phyloP scores from a whole-genome alignment of 352 stramenopile genomes.

The Phytophthora fragariaefolia region DNA sequence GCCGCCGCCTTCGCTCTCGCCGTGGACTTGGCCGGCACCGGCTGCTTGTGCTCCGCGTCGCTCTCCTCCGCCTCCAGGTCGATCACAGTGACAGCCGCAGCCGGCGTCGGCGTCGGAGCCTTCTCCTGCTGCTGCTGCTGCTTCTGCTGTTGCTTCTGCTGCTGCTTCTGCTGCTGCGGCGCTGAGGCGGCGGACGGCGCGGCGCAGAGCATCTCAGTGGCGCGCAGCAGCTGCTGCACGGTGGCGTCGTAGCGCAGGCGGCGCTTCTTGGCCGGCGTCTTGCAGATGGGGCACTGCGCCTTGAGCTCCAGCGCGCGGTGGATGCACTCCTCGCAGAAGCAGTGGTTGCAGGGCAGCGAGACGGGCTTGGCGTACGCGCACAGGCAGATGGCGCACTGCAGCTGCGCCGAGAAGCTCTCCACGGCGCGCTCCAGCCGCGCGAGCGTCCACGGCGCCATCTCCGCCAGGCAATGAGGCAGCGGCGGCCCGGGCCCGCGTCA shows the following conservation, averaged over 20 bases:
- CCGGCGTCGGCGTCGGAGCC: no score
- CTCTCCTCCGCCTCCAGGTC: background rate
- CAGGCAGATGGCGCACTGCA: conserved; percentile 88
- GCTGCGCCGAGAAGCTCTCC: conserved; percentile 70
- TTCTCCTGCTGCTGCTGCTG: background rate
- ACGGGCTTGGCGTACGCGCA: conserved; percentile 71
- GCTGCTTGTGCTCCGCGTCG: conserved; percentile 8
- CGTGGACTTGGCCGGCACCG: background rate
- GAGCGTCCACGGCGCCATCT: conserved; percentile 45
- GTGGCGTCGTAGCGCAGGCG: conserved; percentile 78
- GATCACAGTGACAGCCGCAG: background rate
- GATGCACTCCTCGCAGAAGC: conserved; percentile 90
- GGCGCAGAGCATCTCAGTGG: conserved; percentile 56
- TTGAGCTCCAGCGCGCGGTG: conserved; percentile 84
- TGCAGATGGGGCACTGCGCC: conserved; percentile 84
- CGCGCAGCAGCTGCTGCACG: conserved; percentile 71
- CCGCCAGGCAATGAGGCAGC: conserved; percentile 17
- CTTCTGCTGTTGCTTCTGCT: conserved; percentile 6
- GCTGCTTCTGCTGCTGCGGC: background rate
- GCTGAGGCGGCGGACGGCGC: conserved; percentile 10
- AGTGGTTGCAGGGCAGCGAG: conserved; percentile 88
- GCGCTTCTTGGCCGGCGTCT: conserved; percentile 81
- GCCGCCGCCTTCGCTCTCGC: background rate
- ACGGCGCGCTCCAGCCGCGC: conserved; percentile 62
- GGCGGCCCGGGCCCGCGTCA: conserved; percentile 2